Base-by-base conservation (phyloP, 148 eudicot genomes). In the Talinum fruticosum region DNA sequence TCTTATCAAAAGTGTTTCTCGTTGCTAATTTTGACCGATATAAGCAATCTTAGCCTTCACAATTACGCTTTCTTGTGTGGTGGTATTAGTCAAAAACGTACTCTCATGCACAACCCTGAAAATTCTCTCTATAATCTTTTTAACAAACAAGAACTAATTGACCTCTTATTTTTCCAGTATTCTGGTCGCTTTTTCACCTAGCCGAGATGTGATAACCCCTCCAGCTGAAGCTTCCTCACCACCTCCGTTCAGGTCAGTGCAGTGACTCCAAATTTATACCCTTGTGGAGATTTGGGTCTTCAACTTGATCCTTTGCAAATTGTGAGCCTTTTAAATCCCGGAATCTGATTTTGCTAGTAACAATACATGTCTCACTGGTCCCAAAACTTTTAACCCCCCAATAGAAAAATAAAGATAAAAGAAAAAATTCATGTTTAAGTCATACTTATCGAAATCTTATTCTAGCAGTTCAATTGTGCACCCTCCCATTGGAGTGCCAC, bases 171-270 rank as follows among this genome's bases (percentile, higher is more conserved):
- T 74, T 85, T 86, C 64, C 97, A 94, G 98, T 86, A 69, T 87
- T 88, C 80, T 94, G 92, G 96, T 90, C 98, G 14, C 87, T 90
- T 78, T 86, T 80, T 86, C 91, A 49, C 87, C 90, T 44, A 87
- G 88, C 83, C 87, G 88, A 76, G 81, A 88, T 64, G 84, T 87
- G 72, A 82, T 85, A 12, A 57, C 84, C 41, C 79, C 95, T 51
- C 83, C 93, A 6, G 88, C 83, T 49, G 98, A 88, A 73, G 82
- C 98, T 10, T 87, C 97, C 67, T 84, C 90, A 76, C 87, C 91
- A 47, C 87, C 89, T 72, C 84, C 98, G 75, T 92, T 92, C 91
- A 87, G 94, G 98, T 94, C 36, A 68, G 86, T 79, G 23, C 37
- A 4, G 73, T 71, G 21, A 5, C 38, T 73, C 30, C 16, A 13